Percentiles rank a stretch among this genome's conserved stretches.
These are phyloP conservation scores for Gaeumannomyces sp. DNA, from an alignment of 2,329 filamentous ascomycete genomes.

Conservation along the genomic window DNA sequence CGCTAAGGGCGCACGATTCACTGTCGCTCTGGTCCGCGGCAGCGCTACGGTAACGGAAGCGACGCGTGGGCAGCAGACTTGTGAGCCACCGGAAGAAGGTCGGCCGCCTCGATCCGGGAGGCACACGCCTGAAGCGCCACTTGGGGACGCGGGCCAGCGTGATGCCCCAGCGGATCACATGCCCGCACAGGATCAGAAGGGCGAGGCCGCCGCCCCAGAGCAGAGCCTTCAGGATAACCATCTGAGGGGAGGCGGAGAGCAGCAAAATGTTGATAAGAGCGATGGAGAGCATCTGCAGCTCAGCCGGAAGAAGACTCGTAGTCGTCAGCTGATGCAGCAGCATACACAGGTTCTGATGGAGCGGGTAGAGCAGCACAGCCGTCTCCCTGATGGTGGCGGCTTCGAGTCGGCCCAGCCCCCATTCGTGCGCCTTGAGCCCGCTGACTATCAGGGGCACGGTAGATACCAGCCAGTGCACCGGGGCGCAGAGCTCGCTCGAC, in stretches of 20 bases:
- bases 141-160: conserved; percentile 80
- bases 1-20: conserved; percentile 22
- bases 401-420: conserved; percentile 8
- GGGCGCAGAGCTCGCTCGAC: conserved; percentile 50
- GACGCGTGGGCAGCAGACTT: conserved; percentile 23
- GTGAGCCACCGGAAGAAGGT: conserved; percentile 41
- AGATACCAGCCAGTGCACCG: conserved; percentile 74
- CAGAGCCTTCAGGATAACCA: conserved; percentile 75
- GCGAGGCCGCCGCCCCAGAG: conserved; percentile 79
- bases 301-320: conserved; percentile 79
- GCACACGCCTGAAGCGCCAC: conserved; percentile 72
- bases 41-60: conserved; percentile 24
- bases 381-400: conserved; percentile 22
- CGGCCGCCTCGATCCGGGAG: conserved; percentile 28
- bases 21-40: conserved; percentile 19
- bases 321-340: conserved; percentile 77
- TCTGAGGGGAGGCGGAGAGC: conserved; percentile 73
- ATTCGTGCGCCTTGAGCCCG: conserved; percentile 1
- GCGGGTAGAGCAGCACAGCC: conserved; percentile 56
- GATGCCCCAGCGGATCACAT: conserved; percentile 77
- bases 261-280: conserved; percentile 76
- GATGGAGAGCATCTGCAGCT: conserved; percentile 80
- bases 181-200: conserved; percentile 65
- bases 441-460: conserved; percentile 57
- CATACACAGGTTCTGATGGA: conserved; percentile 71